Conservation (phyloP, 1,139 yeast genomes). For the Suhomyces panamericanus region DNA sequence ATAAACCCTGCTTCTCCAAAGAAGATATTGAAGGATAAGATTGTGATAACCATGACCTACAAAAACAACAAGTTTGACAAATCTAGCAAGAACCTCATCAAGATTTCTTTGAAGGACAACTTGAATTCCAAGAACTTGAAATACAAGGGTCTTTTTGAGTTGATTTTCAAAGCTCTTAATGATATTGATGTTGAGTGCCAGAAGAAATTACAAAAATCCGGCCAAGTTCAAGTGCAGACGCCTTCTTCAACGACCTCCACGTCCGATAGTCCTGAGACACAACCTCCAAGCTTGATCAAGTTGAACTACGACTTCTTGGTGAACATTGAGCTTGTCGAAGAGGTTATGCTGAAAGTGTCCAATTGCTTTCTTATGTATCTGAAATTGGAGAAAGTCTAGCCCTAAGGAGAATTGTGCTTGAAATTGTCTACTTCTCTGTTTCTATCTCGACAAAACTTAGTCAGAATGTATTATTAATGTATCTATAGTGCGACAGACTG, state of each 20-base stretch:
- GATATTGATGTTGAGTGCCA: conserved; percentile 25
- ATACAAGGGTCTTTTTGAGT: conserved; percentile 42
- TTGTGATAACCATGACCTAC: conserved; percentile 33
- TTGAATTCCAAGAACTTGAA: conserved; percentile 40
- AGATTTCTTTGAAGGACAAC: conserved; percentile 40
- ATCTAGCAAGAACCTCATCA: conserved; percentile 22
- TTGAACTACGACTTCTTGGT: conserved; percentile 46
- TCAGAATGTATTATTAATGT: conserved; percentile 7
- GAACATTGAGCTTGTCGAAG: conserved; percentile 18
- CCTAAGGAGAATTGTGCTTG: background rate
- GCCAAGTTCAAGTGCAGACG: conserved; percentile 13
- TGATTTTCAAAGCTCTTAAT: conserved; percentile 36
- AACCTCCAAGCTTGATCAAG: conserved; percentile 23
- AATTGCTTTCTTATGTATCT: conserved; percentile 12
- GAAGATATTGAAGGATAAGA: conserved; percentile 39
- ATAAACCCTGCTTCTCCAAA: conserved; percentile 28
- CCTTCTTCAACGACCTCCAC: conserved; percentile 15
- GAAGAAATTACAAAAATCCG: conserved; percentile 11
- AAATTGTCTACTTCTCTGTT: background rate
- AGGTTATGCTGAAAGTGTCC: conserved; percentile 17
- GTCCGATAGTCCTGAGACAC: conserved; percentile 3
- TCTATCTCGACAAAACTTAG: background rate
- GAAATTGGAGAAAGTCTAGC: conserved; percentile 3
- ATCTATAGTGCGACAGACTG: conserved; percentile 1
- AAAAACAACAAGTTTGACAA: conserved; percentile 36